Conservation (phyloP, 163 green algal species). For the Scenedesmus sp. region DNA sequence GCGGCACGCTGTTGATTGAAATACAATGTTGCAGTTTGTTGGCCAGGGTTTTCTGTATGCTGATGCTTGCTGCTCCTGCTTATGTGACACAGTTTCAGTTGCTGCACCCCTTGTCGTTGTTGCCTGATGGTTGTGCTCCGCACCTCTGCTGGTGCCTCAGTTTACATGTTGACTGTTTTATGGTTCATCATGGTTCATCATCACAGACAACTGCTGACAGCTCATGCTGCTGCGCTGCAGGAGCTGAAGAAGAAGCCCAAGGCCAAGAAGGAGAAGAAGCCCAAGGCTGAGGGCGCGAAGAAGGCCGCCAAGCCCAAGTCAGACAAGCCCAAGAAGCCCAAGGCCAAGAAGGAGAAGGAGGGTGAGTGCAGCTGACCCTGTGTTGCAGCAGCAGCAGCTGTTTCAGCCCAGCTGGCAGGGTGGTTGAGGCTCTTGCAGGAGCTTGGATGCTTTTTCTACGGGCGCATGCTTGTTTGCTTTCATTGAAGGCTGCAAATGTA, state of each 20-base stretch:
- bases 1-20: not conserved
- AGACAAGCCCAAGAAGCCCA: constrained; percentile 48
- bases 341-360: constrained; percentile 1
- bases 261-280: constrained; percentile 41
- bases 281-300: constrained; percentile 26
- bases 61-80: too few relatives aligned
- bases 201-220: not conserved
- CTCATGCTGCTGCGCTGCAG: not conserved
- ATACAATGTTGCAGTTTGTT: not conserved
- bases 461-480: not conserved
- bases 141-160: not conserved
- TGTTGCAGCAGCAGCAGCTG: not conserved
- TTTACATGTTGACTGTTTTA: not conserved
- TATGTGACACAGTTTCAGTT: too few relatives aligned
- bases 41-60: not conserved
- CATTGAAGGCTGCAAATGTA: not conserved
- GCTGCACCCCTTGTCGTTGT: not conserved
- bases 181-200: not conserved
- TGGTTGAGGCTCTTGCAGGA: not conserved
- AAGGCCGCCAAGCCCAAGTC: constrained; percentile 36
- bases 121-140: not conserved
- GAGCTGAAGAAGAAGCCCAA: constrained; percentile 27
- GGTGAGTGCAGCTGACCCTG: not conserved
- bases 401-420: not conserved
- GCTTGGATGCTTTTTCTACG: not conserved